Percentiles rank a stretch among this genome's conserved stretches.
phyloP scores from a whole-genome alignment of 306 rosid species.

The Castanea sativa region DNA sequence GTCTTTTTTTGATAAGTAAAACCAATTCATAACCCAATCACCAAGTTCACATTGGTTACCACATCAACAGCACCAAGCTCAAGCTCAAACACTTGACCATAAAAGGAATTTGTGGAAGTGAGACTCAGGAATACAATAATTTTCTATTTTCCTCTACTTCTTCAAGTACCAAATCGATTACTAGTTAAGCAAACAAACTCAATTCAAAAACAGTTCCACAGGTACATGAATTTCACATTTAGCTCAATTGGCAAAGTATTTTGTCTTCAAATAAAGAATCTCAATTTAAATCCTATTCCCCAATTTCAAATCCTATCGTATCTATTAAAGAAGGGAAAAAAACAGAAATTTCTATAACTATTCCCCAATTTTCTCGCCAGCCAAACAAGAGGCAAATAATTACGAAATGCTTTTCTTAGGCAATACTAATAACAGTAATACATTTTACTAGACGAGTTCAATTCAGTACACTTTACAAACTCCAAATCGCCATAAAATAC shows the following conservation, averaged over 20 bases:
- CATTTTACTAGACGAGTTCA: not conserved
- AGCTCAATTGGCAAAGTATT: too few relatives aligned
- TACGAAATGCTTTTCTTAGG: not conserved
- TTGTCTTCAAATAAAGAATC: too few relatives aligned
- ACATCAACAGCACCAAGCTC: not conserved
- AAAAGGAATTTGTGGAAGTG: not conserved
- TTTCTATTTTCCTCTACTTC: not conserved
- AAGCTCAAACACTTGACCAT: not conserved
- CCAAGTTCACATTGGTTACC: not conserved
- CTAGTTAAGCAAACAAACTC: not conserved
- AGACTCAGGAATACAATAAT: not conserved
- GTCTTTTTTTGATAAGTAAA: too few relatives aligned
- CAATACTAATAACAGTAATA: not conserved
- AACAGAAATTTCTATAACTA: not conserved
- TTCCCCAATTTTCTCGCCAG: not conserved
- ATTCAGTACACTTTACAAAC: not conserved
- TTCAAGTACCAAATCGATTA: not conserved
- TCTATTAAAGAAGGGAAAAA: too few relatives aligned
- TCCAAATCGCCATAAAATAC: not conserved
- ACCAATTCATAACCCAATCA: not conserved
- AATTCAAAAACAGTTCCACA: not conserved
- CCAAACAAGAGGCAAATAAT: not conserved
- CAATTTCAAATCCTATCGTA: too few relatives aligned
- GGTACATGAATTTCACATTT: too few relatives aligned
- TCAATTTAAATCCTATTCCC: too few relatives aligned